Percentiles rank a stretch among this genome's conserved stretches.
These are phyloP conservation scores for Osmanthus fragrans DNA, from an alignment of 257 asterid genomes.

Conservation along the genomic window DNA sequence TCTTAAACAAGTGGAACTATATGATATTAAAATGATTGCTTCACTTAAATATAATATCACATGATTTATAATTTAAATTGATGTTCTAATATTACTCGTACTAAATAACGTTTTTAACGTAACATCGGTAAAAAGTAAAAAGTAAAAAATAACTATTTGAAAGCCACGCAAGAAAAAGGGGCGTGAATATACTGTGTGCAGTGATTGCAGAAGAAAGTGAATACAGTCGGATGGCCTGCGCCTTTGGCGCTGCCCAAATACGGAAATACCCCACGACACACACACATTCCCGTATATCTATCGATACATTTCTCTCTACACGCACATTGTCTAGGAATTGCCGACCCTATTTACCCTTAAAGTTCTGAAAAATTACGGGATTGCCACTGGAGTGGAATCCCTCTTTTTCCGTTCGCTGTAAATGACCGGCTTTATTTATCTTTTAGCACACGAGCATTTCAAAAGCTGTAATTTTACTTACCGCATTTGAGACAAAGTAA, in stretches of 20 bases:
- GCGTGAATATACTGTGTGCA: constrained; percentile 7
- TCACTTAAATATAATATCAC: too few species aligned
- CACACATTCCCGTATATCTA: neutral
- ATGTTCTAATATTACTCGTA: too few species aligned
- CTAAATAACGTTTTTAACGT: too few species aligned
- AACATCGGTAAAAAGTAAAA: too few species aligned
- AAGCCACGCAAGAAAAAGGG: neutral
- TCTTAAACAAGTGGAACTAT: too few species aligned
- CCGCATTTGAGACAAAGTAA: constrained; percentile 32
- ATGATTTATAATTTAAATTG: too few species aligned
- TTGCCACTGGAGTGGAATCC: constrained; percentile 31
- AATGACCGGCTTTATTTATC: neutral
- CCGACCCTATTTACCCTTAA: neutral
- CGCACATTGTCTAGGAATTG: constrained; percentile 21
- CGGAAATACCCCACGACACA: constrained; percentile 23
- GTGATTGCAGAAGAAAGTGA: constrained; percentile 2
- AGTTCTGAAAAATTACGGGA: neutral
- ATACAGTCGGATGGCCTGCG: constrained; percentile 25
- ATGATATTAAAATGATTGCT: too few species aligned
- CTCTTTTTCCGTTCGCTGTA: constrained; percentile 31
- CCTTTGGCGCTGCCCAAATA: constrained; percentile 55
- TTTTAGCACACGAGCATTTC: constrained; percentile 3
- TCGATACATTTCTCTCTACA: constrained; percentile 8
- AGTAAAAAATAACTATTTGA: neutral
- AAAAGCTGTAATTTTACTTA: too few species aligned